A percentile compares a stretch with the other conserved stretches of the same genome.
Conservation (phyloP, 306 rosid genomes). For the Quercus robur region DNA sequence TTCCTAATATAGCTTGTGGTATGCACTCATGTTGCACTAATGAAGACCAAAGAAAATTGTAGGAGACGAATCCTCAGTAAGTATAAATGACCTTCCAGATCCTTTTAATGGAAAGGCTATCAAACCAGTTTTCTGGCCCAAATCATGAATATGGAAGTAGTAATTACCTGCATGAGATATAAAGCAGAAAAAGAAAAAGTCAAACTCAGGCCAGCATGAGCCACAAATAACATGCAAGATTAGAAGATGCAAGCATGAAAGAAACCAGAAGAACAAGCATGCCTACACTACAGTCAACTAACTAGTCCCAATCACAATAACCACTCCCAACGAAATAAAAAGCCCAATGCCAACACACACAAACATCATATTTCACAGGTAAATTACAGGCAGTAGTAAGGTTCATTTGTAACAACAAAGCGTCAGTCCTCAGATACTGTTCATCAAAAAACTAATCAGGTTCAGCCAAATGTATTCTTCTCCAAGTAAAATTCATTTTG, state of each 20-base stretch:
- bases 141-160: conserved; percentile 57
- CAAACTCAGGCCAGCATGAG: conserved; percentile 3
- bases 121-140: conserved; percentile 58
- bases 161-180: conserved; percentile 57
- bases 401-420: not conserved
- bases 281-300: not conserved
- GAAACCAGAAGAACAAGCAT: not conserved
- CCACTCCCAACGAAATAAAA: not conserved
- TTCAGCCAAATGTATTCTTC: too few species aligned
- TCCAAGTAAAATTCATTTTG: too few species aligned
- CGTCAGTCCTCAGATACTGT: too few species aligned
- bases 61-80: conserved; percentile 67
- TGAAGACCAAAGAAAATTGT: conserved; percentile 64
- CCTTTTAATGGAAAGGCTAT: conserved; percentile 70
- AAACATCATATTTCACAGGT: not conserved
- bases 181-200: not conserved
- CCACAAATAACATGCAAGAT: not conserved
- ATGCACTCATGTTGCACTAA: conserved; percentile 77
- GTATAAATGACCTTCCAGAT: conserved; percentile 66
- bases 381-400: not conserved
- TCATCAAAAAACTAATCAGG: too few species aligned
- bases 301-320: not conserved
- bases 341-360: not conserved
- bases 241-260: not conserved
- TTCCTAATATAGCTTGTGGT: conserved; percentile 79